phyloP scores from a whole-genome alignment of 495 filamentous ascomycete species.

The Talaromyces ruber region DNA sequence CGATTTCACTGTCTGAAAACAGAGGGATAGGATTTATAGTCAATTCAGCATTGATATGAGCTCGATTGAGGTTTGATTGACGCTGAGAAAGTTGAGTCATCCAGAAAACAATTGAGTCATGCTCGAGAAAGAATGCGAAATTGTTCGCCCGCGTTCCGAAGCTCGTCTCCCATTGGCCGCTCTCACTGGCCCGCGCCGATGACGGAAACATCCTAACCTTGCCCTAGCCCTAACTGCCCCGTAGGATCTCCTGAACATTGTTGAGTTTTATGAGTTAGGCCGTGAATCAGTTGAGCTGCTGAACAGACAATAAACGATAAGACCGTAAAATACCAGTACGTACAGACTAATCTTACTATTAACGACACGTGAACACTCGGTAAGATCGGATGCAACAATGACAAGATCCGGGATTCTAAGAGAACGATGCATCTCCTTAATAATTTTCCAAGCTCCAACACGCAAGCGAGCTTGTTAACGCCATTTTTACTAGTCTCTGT shows the following conservation, averaged over 20 bases:
- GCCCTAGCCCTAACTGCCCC: neutral
- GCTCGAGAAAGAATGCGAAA: neutral
- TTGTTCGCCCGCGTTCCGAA: neutral
- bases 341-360: too few species aligned
- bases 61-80: neutral
- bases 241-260: too few species aligned
- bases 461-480: neutral
- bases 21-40: neutral
- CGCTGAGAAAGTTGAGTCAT: neutral
- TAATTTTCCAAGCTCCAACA: neutral
- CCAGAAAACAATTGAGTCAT: neutral
- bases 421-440: neutral
- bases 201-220: neutral
- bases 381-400: neutral
- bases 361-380: too few species aligned
- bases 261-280: too few species aligned
- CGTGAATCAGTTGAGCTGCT: too few species aligned
- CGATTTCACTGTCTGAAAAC: neutral
- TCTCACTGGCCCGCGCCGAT: neutral
- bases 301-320: too few species aligned
- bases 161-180: neutral
- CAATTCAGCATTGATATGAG: neutral
- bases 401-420: neutral
- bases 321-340: too few species aligned
- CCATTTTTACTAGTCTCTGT: neutral